phyloP scores from a whole-genome alignment of 805 yeast genomes.

The Candida tammaniensis region DNA sequence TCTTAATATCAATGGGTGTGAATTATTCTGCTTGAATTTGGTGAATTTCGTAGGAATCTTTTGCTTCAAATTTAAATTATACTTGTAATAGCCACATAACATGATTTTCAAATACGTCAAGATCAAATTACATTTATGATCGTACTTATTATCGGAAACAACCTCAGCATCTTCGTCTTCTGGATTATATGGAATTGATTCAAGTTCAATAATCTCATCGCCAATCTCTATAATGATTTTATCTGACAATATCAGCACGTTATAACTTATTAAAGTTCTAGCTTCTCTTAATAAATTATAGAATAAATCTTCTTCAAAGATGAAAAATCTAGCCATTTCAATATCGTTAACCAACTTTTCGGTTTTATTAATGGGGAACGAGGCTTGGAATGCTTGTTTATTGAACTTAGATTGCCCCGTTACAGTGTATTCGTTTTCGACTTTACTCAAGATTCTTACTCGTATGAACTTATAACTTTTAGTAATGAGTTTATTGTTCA shows the following conservation, averaged over 20 bases:
- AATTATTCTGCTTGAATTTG: conserved; percentile 41
- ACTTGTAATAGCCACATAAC: conserved; percentile 57
- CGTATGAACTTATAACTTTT: conserved; percentile 48
- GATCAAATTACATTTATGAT: conserved; percentile 52
- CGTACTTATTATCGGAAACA: conserved; percentile 18
- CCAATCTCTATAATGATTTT: conserved; percentile 64
- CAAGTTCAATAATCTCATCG: conserved; percentile 70
- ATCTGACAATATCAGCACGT: conserved; percentile 62
- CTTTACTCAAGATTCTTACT: conserved; percentile 56
- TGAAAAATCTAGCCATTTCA: conserved; percentile 62
- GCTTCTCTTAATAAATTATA: conserved; percentile 78
- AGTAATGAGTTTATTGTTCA: conserved; percentile 28
- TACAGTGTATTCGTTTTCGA: conserved; percentile 51
- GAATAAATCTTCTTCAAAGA: conserved; percentile 89
- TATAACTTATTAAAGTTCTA: conserved; percentile 59
- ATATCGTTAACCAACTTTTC: conserved; percentile 48
- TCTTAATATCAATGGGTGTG: conserved; percentile 47
- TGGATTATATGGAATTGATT: conserved; percentile 48
- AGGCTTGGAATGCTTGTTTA: too few relatives aligned
- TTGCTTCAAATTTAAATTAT: conserved; percentile 40
- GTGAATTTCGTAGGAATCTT: conserved; percentile 47
- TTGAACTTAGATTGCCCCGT: conserved; percentile 51
- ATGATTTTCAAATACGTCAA: conserved; percentile 54
- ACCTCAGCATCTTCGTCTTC: conserved; percentile 29
- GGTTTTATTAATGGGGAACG: too few relatives aligned